Conservation (phyloP, 345 rosid genomes). For the Gossypium thurberi region DNA sequence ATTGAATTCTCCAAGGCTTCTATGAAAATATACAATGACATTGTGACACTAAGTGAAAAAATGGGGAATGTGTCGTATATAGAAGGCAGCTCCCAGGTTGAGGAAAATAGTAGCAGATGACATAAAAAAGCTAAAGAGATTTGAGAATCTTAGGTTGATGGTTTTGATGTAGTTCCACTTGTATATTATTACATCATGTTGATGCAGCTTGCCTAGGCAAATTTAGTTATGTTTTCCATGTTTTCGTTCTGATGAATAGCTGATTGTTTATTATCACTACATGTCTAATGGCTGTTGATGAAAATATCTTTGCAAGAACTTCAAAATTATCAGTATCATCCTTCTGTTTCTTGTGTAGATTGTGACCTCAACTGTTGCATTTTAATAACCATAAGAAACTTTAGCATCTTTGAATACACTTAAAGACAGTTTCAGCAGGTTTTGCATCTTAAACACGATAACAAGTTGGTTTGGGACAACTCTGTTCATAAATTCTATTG, state of each 20-base stretch:
- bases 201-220: conserved; percentile 58
- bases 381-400: too few relatives aligned
- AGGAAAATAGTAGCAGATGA: conserved; percentile 34
- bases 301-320: conserved; percentile 5
- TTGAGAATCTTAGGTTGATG: conserved; percentile 1
- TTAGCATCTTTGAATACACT: too few relatives aligned
- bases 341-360: background rate
- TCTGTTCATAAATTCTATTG: too few relatives aligned
- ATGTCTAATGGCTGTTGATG: conserved; percentile 15
- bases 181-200: conserved; percentile 30
- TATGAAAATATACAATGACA: conserved; percentile 44
- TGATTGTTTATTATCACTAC: conserved; percentile 19
- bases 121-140: background rate
- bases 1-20: conserved; percentile 48
- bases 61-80: conserved; percentile 25
- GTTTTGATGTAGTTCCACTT: conserved; percentile 8
- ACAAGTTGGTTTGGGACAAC: too few relatives aligned
- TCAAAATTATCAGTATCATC: background rate
- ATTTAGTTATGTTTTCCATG: conserved; percentile 13
- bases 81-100: conserved; percentile 26
- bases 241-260: conserved; percentile 8
- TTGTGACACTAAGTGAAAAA: conserved; percentile 28
- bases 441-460: too few relatives aligned
- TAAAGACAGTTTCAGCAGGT: too few relatives aligned
- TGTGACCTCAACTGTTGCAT: background rate